Conservation (phyloP, 495 filamentous ascomycete genomes). For the Xylaria grammica region DNA sequence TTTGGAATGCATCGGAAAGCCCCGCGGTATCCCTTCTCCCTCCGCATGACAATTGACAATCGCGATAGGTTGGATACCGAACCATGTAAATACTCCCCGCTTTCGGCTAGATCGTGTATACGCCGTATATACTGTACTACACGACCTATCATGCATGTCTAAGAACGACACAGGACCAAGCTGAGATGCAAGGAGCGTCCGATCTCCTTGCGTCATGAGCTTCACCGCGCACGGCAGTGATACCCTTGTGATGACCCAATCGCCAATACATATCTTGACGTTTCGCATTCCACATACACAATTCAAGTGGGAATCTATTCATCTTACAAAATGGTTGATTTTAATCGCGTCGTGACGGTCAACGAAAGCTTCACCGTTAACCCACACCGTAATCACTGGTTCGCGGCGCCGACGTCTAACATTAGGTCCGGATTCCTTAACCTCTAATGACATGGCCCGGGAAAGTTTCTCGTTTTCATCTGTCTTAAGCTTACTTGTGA, state of each 20-base stretch:
- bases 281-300: no score
- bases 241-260: not conserved
- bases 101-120: slow-evolving; percentile 1
- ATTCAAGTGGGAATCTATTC: not conserved
- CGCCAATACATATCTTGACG: not conserved
- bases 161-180: not conserved
- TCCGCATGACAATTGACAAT: not conserved
- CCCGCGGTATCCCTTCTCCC: not conserved
- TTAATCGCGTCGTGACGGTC: no score
- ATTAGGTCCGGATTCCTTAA: no score
- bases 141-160: not conserved
- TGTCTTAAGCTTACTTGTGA: no score
- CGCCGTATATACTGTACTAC: not conserved
- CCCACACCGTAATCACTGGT: no score
- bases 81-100: not conserved
- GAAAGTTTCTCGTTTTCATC: no score
- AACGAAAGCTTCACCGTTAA: no score
- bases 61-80: not conserved
- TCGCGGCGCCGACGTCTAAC: no score
- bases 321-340: no score
- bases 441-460: no score
- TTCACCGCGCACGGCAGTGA: not conserved
- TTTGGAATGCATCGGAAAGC: not conserved
- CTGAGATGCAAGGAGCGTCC: no score
- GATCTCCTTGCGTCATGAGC: no score